Conservation (phyloP, 78 protist species). For the Dictyostelium purpureum region DNA sequence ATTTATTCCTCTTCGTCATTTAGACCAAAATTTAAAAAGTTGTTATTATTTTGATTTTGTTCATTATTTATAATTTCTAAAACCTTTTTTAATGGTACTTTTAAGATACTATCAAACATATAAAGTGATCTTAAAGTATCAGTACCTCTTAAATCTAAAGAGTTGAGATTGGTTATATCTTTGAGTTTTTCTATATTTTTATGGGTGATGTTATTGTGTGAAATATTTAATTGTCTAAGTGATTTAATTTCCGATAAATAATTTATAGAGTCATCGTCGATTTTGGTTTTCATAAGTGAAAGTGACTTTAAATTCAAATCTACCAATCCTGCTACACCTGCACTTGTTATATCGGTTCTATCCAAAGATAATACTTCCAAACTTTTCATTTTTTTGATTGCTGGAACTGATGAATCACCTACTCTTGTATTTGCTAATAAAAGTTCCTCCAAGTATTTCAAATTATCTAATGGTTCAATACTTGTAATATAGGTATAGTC, state of each 20-base stretch:
- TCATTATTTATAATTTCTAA: background rate
- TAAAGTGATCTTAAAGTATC: slow-evolving; percentile 9
- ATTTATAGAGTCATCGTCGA: background rate
- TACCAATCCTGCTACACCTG: background rate
- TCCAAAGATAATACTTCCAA: slow-evolving; percentile 16
- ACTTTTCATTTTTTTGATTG: background rate
- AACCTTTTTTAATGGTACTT: background rate
- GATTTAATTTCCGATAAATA: slow-evolving; percentile 2
- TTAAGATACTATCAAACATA: background rate
- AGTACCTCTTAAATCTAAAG: slow-evolving; percentile 38
- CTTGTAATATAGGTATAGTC: slow-evolving; percentile 23
- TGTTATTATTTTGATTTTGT: background rate
- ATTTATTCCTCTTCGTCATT: background rate
- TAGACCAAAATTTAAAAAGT: too few species aligned
- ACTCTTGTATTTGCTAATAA: slow-evolving; percentile 45
- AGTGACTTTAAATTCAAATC: slow-evolving; percentile 8
- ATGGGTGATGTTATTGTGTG: slow-evolving; percentile 26
- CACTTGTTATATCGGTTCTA: slow-evolving; percentile 29
- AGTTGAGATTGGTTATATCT: background rate
- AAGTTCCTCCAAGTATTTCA: background rate
- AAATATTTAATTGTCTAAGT: slow-evolving; percentile 1
- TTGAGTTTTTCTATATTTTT: background rate
- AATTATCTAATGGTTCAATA: background rate
- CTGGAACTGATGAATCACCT: background rate
- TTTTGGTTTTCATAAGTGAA: slow-evolving; percentile 18